These are phyloP conservation scores for Elsinoe perseae DNA, from an alignment of 2,329 filamentous ascomycete genomes.

Conservation along the genomic window DNA sequence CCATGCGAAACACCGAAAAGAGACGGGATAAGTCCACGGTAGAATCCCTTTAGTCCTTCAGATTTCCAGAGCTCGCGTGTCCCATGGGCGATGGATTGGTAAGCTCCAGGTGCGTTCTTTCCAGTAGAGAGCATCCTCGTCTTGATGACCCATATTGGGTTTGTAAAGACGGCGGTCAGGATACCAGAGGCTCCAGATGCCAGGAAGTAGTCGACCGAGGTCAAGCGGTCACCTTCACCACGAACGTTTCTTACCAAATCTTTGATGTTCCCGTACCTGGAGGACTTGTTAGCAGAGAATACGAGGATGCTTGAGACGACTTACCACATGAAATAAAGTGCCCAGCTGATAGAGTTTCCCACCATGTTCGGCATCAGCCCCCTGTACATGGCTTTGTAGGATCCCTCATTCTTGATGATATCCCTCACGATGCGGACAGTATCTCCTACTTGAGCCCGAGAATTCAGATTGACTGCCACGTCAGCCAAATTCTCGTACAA, in stretches of 20 bases:
- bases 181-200: constrained; percentile 64
- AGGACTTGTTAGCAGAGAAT: background rate
- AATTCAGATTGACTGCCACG: constrained; percentile 42
- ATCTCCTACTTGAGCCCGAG: constrained; percentile 43
- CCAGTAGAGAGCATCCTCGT: constrained; percentile 92
- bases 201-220: constrained; percentile 68
- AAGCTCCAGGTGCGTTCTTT: constrained; percentile 64
- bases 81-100: constrained; percentile 68
- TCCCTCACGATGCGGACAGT: constrained; percentile 46
- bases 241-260: constrained; percentile 41
- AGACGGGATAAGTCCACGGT: constrained; percentile 75
- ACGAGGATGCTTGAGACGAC: background rate
- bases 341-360: constrained; percentile 87
- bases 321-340: constrained; percentile 73
- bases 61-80: constrained; percentile 55
- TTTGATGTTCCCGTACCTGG: constrained; percentile 51
- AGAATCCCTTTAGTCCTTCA: constrained; percentile 76
- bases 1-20: constrained; percentile 85
- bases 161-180: constrained; percentile 74
- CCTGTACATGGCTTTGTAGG: constrained; percentile 68
- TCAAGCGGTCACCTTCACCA: constrained; percentile 38
- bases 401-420: constrained; percentile 49
- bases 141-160: constrained; percentile 97
- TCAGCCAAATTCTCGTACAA: constrained; percentile 3
- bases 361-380: constrained; percentile 84